Evolutionary conservation across 805 yeast species (phyloP), one percentile per base, ranked within the genome.

Genomic region (Zygoascus biomembranicola): DNA sequence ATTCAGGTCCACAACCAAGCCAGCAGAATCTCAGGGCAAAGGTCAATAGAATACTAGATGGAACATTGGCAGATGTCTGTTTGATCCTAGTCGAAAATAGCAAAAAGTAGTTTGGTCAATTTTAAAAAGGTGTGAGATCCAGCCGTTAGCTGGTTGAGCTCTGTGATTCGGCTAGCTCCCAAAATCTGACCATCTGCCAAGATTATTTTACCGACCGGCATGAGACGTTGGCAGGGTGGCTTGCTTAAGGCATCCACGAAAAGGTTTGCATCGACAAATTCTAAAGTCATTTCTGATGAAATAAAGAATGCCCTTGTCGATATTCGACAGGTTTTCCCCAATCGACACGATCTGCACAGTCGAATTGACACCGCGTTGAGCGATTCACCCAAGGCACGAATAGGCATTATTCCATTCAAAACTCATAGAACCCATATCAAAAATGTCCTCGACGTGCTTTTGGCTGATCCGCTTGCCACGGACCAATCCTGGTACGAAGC

Each of bases 391-490:
- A 59, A 57, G 13, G 55, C 63, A 19, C 51, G 64, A 42, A 57
- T 69, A 18, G 69, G 63, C 10, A 46, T 69, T 4, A 57, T 69
- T 3, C 70, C 72, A 13, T 58, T 51, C 39, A 52, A 50, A 2
- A 49, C 56, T 39, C 53, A 60, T 13, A 62, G 69, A 2, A 49
- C 53, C 13, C 60, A 57, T 8, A 55, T 60, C 44, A 57, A 60
- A 41, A 47, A 57, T 8, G 58, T 67, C 8, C 61, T 68, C 32
- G 66, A 67, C 26, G 60, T 64, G 20, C 52, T 67, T 19, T 57
- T 69, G 28, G 63, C 64, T 2, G 73, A 69, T 41, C 72, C 72
- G 8, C 56, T 69, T 11, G 67, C 65, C 13, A 57, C 62, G 14
- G 63, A 66, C 42, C 60, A 57, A 32, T 39, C 46, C 16, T 69